These are phyloP conservation scores for Suillus lakei DNA, from an alignment of 768 basidiomycete genomes.

Conservation along the genomic window DNA sequence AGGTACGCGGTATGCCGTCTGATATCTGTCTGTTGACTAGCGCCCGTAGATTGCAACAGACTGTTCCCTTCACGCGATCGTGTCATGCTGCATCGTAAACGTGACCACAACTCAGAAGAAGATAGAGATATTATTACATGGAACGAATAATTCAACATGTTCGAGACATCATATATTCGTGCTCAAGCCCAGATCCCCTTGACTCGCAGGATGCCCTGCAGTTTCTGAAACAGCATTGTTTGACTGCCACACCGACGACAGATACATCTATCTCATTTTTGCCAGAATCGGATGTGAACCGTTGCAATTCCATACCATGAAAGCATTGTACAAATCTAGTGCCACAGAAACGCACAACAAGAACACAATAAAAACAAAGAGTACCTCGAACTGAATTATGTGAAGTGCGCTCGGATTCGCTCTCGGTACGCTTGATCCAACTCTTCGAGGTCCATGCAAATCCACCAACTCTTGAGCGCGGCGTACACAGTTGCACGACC, in stretches of 20 bases:
- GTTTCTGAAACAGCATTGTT: background rate
- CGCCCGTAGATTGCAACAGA: constrained; percentile 61
- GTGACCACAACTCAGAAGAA: constrained; percentile 68
- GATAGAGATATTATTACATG: constrained; percentile 67
- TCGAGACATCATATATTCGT: background rate
- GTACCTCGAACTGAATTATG: background rate
- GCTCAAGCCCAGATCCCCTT: background rate
- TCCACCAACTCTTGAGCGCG: constrained; percentile 72
- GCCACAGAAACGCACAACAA: background rate
- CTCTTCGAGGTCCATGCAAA: constrained; percentile 60
- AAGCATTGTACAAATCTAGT: constrained; percentile 10
- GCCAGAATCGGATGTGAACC: background rate
- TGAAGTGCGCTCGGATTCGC: constrained; percentile 43
- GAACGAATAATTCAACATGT: constrained; percentile 51
- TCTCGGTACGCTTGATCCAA: constrained; percentile 65
- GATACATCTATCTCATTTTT: background rate
- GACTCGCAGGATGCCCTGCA: background rate
- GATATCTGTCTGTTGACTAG: constrained; percentile 4
- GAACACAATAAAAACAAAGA: background rate
- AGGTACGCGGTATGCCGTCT: constrained; percentile 39
- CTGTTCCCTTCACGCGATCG: constrained; percentile 74
- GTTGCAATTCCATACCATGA: constrained; percentile 8
- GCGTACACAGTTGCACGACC: constrained; percentile 65
- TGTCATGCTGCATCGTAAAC: constrained; percentile 71
- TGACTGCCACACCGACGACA: background rate